phyloP scores from a whole-genome alignment of 225 moss, liverwort and hornwort genomes.

The Physcomitrium patens region DNA sequence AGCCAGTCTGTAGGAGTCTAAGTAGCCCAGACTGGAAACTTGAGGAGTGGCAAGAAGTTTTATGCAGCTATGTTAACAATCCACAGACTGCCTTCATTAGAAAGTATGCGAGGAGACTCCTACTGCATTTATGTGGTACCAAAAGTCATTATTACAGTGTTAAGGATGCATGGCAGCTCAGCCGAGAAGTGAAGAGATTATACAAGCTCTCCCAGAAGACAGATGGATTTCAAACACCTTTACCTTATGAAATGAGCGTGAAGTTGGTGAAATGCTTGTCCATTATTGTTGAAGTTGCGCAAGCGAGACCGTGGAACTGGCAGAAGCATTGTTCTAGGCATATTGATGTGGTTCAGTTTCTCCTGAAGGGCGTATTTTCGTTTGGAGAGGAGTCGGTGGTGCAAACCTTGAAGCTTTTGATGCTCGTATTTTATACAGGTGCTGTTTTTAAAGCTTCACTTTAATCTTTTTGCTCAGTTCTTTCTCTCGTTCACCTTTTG shows the following conservation, averaged over 20 bases:
- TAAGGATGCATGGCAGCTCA: slow-evolving; percentile 98
- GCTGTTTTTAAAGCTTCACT: slow-evolving; percentile 25
- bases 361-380: slow-evolving; percentile 85
- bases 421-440: slow-evolving; percentile 90
- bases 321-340: slow-evolving; percentile 97
- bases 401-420: slow-evolving; percentile 90
- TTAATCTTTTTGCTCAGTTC: slow-evolving; percentile 11
- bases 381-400: slow-evolving; percentile 99
- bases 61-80: slow-evolving; percentile 98
- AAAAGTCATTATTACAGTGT: slow-evolving; percentile 98
- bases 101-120: slow-evolving; percentile 93
- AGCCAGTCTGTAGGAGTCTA: slow-evolving; percentile 62
- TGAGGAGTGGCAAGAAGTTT: slow-evolving; percentile 97
- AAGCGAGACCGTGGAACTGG: slow-evolving; percentile 96
- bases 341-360: slow-evolving; percentile 84
- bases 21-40: slow-evolving; percentile 77
- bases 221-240: slow-evolving; percentile 78
- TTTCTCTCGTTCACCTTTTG: neutral
- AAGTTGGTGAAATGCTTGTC: slow-evolving; percentile 93
- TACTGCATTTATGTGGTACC: slow-evolving; percentile 88
- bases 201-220: slow-evolving; percentile 95
- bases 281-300: slow-evolving; percentile 88
- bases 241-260: slow-evolving; percentile 91
- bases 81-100: slow-evolving; percentile 85
- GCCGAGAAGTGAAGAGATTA: slow-evolving; percentile 85